Evolutionary conservation across 2,329 filamentous ascomycete species (phyloP).

Genomic region (Penicillium vulpinum): DNA sequence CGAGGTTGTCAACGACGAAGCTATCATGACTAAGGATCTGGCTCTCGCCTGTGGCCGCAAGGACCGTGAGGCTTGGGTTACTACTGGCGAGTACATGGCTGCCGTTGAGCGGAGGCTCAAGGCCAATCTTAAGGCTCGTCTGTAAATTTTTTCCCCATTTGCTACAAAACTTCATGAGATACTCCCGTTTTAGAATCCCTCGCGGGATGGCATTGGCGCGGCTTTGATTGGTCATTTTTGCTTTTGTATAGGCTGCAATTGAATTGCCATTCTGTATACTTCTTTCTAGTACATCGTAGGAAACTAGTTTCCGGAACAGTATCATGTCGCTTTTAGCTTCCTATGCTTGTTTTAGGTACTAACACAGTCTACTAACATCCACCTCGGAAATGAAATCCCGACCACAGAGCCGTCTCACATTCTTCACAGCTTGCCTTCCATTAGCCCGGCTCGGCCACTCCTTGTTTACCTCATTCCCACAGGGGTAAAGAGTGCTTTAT

Average conservation of each 20-base stretch:
- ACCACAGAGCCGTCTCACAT: no score
- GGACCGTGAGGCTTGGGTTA: constrained; percentile 80
- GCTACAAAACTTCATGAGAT: constrained; percentile 15
- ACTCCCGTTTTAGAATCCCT: constrained; percentile 14
- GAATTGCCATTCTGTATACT: constrained; percentile 4
- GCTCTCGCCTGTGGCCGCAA: constrained; percentile 93
- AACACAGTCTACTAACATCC: neutral
- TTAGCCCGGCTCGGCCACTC: neutral
- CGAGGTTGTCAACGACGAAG: constrained; percentile 89
- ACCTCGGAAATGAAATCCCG: no score
- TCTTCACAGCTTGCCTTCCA: no score
- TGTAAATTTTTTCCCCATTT: constrained; percentile 28
- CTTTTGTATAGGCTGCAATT: constrained; percentile 20
- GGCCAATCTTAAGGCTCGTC: constrained; percentile 57
- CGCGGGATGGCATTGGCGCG: constrained; percentile 3
- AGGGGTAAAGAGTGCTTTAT: neutral
- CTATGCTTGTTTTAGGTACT: neutral
- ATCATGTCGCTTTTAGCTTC: neutral
- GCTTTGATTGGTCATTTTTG: constrained; percentile 16
- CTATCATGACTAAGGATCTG: constrained; percentile 99
- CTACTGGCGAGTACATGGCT: constrained; percentile 85
- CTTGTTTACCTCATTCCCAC: neutral
- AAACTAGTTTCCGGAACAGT: neutral
- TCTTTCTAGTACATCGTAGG: neutral
- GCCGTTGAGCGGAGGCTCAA: constrained; percentile 91